A percentile compares a stretch with the other conserved stretches of the same genome.
Evolutionary conservation across 306 rosid genomes (phyloP).

Genomic region (Morella rubra): DNA sequence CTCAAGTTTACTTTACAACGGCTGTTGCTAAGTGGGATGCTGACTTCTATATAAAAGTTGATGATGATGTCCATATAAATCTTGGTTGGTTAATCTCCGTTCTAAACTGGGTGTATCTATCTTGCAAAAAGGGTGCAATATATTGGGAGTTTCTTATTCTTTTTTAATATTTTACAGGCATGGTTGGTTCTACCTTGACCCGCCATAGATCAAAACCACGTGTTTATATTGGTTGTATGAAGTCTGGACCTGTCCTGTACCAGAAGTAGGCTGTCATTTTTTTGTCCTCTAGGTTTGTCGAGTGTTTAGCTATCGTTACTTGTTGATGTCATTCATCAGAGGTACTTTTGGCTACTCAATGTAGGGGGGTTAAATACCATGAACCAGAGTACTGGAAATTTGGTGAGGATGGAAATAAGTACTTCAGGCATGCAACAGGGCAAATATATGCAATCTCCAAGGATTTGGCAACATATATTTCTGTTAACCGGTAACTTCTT

Average conservation of each 20-base stretch:
- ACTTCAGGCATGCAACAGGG: conserved; percentile 63
- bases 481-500: conserved; percentile 42
- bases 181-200: conserved; percentile 60
- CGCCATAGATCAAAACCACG: conserved; percentile 61
- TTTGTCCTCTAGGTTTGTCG: not conserved
- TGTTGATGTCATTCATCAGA: conserved; percentile 4
- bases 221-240: conserved; percentile 64
- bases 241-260: conserved; percentile 61
- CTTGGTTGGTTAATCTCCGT: conserved; percentile 38
- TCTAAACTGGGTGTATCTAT: conserved; percentile 3
- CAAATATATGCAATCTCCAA: conserved; percentile 55
- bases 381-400: conserved; percentile 71
- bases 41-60: conserved; percentile 62
- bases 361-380: conserved; percentile 53
- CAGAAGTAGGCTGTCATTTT: conserved; percentile 48
- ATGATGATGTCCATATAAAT: conserved; percentile 63
- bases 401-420: conserved; percentile 64
- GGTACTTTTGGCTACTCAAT: not conserved
- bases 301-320: not conserved
- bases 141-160: conserved; percentile 1
- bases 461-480: conserved; percentile 62
- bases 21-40: conserved; percentile 66
- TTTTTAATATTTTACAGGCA: conserved; percentile 36
- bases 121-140: not conserved
- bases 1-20: conserved; percentile 50